Percentiles rank a stretch among this genome's conserved stretches.
phyloP scores from a whole-genome alignment of 345 rosid species.

The Heritiera fomes region DNA sequence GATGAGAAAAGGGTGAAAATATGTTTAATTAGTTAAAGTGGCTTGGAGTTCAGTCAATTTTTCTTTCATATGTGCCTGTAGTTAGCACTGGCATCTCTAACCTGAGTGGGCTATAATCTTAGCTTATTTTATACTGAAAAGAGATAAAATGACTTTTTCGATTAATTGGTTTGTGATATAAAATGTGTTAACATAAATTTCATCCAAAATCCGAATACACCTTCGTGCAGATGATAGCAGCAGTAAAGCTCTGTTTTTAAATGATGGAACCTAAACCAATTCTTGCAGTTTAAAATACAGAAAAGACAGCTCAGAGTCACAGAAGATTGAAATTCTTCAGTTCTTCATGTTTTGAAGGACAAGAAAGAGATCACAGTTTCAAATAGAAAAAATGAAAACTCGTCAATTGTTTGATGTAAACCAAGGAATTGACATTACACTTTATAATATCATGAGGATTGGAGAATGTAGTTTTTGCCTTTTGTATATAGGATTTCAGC shows the following conservation, averaged over 20 bases:
- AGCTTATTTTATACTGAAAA: background rate
- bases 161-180: background rate
- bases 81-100: background rate
- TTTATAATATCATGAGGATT: background rate
- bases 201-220: background rate
- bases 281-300: background rate
- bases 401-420: background rate
- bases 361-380: background rate
- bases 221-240: conserved; percentile 1
- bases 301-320: background rate
- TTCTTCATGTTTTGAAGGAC: background rate
- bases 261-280: background rate
- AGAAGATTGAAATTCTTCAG: background rate
- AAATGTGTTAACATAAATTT: background rate
- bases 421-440: background rate
- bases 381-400: background rate
- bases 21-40: background rate
- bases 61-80: background rate
- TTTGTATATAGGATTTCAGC: conserved; percentile 7
- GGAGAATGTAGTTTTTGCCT: background rate
- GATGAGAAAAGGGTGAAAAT: background rate
- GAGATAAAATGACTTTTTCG: background rate
- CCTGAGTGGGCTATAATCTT: background rate
- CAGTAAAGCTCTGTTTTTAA: background rate
- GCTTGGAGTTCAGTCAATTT: background rate